Base-by-base conservation (phyloP, 1,139 yeast genomes). In the Taphrina populina region DNA sequence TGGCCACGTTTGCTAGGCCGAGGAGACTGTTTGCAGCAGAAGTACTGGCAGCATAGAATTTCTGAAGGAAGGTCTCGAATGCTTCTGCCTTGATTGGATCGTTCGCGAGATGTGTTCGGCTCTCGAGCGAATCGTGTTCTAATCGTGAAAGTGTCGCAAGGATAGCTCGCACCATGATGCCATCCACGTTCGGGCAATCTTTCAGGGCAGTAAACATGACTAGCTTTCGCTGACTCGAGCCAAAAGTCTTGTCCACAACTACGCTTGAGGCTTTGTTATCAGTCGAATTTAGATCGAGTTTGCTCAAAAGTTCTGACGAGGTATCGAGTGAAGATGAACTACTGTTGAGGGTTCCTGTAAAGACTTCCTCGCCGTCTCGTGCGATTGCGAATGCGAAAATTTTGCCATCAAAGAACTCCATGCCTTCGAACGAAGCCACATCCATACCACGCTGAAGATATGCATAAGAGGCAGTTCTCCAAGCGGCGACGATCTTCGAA, bases 381-480 rank as follows among this genome's bases (percentile, higher is more conserved):
- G 44, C 39, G 23, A 49, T 37, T 7, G 54, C 32, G 26, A 37
- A 41, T 17, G 54, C 54, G 23, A 37, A 39, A 32, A 49, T 49
- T 24, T 49, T 49, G 33, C 44, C 44, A 20, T 49, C 46, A 23
- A 40, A 41, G 39, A 23, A 29, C 40, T 49, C 46, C 36, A 49
- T 39, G 29, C 36, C 44, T 21, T 49, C 54, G 23, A 49, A 37
- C 11, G 30, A 33, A 23, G 44, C 36, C 26, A 49, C 46, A 26
- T 49, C 54, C 54, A 49, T 49, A 6, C 46, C 46, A 11, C 33
- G 24, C n/a, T 20, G 36, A 23, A 49, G 11, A 33, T 23, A 43
- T 7, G 35, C 35, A 43, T 23, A 43, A 8, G 47, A 29, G 10
- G 47, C 47, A 10, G 47, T 37, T 43, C 47, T 15, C 47, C 47